Evolutionary conservation across 2,329 filamentous ascomycete species (phyloP).

Genomic region (Cadophora malorum): DNA sequence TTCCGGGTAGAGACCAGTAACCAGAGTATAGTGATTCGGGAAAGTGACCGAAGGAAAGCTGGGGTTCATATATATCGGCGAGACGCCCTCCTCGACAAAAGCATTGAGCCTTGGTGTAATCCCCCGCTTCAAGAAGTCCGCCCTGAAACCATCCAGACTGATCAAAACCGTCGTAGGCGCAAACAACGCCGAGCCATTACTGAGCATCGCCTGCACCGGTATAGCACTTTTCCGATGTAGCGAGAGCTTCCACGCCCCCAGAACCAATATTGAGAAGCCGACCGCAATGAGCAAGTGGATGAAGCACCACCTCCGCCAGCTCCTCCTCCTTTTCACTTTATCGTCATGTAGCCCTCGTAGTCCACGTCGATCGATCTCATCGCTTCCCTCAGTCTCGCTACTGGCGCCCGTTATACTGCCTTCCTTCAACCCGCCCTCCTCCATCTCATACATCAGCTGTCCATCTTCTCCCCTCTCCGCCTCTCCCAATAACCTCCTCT

Average conservation of each 20-base stretch:
- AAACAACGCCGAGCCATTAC: constrained; percentile 89
- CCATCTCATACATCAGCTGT: constrained; percentile 88
- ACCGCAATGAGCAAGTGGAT: constrained; percentile 59
- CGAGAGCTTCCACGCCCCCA: constrained; percentile 66
- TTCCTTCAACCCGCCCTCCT: constrained; percentile 76
- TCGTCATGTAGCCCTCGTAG: constrained; percentile 54
- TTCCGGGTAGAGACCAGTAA: constrained; percentile 91
- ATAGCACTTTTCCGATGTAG: constrained; percentile 50
- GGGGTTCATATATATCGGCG: constrained; percentile 89
- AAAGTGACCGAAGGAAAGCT: constrained; percentile 98
- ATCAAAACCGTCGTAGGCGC: constrained; percentile 91
- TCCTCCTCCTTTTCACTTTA: constrained; percentile 56
- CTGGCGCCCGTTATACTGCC: constrained; percentile 68
- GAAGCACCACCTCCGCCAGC: constrained; percentile 61
- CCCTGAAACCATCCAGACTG: constrained; percentile 91
- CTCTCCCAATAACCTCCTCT: constrained; percentile 57
- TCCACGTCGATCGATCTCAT: constrained; percentile 60
- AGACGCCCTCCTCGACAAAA: constrained; percentile 81
- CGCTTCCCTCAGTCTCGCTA: constrained; percentile 66
- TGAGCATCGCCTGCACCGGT: constrained; percentile 51
- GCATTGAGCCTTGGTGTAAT: constrained; percentile 82
- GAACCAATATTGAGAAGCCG: constrained; percentile 61
- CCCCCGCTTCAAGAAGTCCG: constrained; percentile 85
- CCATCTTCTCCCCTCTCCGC: constrained; percentile 71
- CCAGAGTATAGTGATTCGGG: constrained; percentile 93